Base-by-base conservation (phyloP, 139 green algal species). In the Picochlorum sp. region DNA sequence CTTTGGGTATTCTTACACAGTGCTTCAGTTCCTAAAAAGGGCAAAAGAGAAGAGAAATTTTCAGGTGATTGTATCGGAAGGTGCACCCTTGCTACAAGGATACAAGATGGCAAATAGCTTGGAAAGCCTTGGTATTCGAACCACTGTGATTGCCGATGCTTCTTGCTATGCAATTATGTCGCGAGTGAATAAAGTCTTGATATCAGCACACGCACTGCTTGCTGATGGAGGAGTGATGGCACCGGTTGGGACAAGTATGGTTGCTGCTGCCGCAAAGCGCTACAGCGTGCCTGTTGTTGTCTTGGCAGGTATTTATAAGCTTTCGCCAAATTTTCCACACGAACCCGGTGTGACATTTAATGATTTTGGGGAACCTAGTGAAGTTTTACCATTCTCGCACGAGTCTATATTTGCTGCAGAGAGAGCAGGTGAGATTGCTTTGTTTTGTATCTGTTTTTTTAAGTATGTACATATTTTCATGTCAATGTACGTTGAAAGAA, bases 91-190 rank as follows among this genome's bases (percentile, higher is more conserved):
- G 28, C 93, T 82, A 70, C 79, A 84, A 43, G 92, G 92, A n/a
- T 89, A 94, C 33, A 14, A 51, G 3, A 84, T 96, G 83, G 93
- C 93, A 1, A 63, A 57, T 7, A 59, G 79, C 60, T 83, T 99
- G n/a, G 76, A 84, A 5, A 65, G 76, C 16, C 67, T 67, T 0
- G 87, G 85, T 59, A 84, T 97, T 28, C 63, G 83, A 32, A 92
- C 85, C 7, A 97, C 89, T 1, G 54, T 77, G 52, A 94, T 98
- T 55, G 54, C 84, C 1, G 91, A 98, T 68, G 70, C 78, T 8
- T 80, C 88, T n/a, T 77, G 96, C 18, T 97, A 94, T 78, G 90
- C 92, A 33, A 90, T 98, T 76, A 97, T 97, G 91, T 83, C 90
- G 4, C 81, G 91, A 25, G 82, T 86, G 10, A 94, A 96, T 80